Base-by-base conservation (phyloP, 352 stramenopile genomes). In the Globisporangium polare region DNA sequence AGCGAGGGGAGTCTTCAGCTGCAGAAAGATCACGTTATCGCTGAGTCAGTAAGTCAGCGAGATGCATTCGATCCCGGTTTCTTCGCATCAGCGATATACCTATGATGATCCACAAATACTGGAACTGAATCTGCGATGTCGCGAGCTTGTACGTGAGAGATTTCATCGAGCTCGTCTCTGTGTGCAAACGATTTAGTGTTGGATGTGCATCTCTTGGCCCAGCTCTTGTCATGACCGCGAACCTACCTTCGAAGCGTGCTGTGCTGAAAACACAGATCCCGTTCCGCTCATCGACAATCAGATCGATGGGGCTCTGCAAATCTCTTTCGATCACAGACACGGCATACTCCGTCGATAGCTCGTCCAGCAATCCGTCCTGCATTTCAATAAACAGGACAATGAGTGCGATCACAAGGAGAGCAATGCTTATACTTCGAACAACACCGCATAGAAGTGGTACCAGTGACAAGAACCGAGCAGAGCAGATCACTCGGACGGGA, bases 201-300 rank as follows among this genome's bases (percentile, higher is more conserved):
- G 22, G n/a, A 42, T 2, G 12, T 15, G 12, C 2, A 7, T 22
- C 27, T 27, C 17, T 42, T 10, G 9, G 5, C 0, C 8, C 9
- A 33, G 27, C 9, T 26, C n/a, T n/a, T 22, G 7, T 17, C 22
- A 13, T 24, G 10, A 13, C 8, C 15, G 27, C 13, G 5, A 24
- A 55, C 54, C 51, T 39, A 90, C 83, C 72, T 67, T 67, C 45
- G 31, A 92, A 83, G 6, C 70, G 67, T 17, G 42, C 37, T 13
- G 64, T 53, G 35, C 60, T 43, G 10, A 86, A 47, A 8, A 90
- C 39, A 39, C 72, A 82, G 46, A 90, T 72, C 9, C 66, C 82
- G 41, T 88, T 90, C 51, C 68, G 69, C 37, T 92, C 83, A 41
- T 92, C 83, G 5, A 92, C 58, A n/a, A 90, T 35, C 15, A 90